Evolutionary conservation across 305 asterid genomes (phyloP), one percentile per base, ranked within the genome.

Genomic region (Striga hermonthica): DNA sequence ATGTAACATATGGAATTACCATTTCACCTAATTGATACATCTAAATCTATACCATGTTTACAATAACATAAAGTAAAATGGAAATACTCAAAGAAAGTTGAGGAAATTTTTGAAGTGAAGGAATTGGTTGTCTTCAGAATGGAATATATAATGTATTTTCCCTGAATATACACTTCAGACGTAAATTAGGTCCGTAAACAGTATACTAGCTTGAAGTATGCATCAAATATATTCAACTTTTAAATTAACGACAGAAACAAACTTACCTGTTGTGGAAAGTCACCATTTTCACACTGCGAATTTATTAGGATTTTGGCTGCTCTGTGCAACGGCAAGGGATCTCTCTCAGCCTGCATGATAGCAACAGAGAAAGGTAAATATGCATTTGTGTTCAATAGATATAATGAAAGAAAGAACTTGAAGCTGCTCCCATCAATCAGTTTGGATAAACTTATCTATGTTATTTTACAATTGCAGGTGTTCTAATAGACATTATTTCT

Each of bases 231-330:
- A 10, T 41, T 16, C 50, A 11, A 40, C 41, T 54, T 40, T 53
- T 9, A 53, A 53, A 39, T 66, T 40, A 37, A 31, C 43, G 35
- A 67, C 37, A 61, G 55, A 35, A 35, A 75, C 13, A 36, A 45
- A 70, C 57, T 72, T 84, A 86, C 96, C 90, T 91, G 79, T 57
- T 89, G 95, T 4, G 94, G 96, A 72, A 75, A 91, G 83, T 91
- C 96, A 74, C 95, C 98, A 76, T 91, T 79, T 78, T 91, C 95
- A 57, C 72, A 69, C 65, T 89, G 96, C 68, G 94, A 84, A 74
- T 91, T 91, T 68, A 89, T 91, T 13, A 91, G 75, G 64, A 82
- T 67, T 72, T 83, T 85, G 41, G 95, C 87, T 71, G 95, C 96
- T 34, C 81, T 81, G 76, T 91, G 96, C 79, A 91, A 75, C 50